A percentile compares a stretch with the other conserved stretches of the same genome.
Conservation (phyloP, 2,329 filamentous ascomycete genomes). For the Diaporthe sp. region DNA sequence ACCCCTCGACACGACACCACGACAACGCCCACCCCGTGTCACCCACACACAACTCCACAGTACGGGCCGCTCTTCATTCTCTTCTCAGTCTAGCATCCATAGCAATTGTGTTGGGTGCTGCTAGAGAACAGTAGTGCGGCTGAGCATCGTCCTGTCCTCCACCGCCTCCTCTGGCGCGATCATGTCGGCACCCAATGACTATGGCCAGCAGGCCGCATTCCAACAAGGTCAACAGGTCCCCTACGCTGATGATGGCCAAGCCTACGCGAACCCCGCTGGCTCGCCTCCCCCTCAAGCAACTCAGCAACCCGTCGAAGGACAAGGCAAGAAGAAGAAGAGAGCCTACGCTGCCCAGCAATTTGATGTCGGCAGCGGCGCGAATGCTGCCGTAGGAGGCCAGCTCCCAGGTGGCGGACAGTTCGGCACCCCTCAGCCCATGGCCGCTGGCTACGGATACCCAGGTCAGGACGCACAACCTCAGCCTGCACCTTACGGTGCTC, state of each 20-base stretch:
- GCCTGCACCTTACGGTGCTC: constrained; percentile 56
- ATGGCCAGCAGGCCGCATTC: constrained; percentile 61
- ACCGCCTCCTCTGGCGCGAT: constrained; percentile 47
- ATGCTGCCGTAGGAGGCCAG: constrained; percentile 71
- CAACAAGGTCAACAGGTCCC: constrained; percentile 54
- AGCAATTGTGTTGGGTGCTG: neutral
- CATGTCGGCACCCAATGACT: constrained; percentile 71
- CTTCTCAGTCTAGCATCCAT: neutral
- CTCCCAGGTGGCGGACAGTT: constrained; percentile 57
- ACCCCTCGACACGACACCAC: constrained; percentile 31
- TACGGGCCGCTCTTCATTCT: constrained; percentile 5
- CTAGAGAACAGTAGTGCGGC: constrained; percentile 31
- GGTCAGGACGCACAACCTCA: constrained; percentile 59
- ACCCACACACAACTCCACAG: constrained; percentile 18
- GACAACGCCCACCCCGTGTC: constrained; percentile 18
- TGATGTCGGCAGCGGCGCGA: constrained; percentile 90
- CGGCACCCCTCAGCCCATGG: constrained; percentile 57
- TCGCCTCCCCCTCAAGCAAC: constrained; percentile 50
- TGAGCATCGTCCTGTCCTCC: constrained; percentile 36
- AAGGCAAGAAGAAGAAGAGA: constrained; percentile 87
- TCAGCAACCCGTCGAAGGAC: constrained; percentile 53
- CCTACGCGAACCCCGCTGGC: constrained; percentile 53
- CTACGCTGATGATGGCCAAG: constrained; percentile 53
- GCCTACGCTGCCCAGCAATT: constrained; percentile 95
- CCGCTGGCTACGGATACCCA: constrained; percentile 71